Evolutionary conservation across 2,329 filamentous ascomycete species (phyloP), one percentile per base, ranked within the genome.

Genomic region (Clathrospora elynae): DNA sequence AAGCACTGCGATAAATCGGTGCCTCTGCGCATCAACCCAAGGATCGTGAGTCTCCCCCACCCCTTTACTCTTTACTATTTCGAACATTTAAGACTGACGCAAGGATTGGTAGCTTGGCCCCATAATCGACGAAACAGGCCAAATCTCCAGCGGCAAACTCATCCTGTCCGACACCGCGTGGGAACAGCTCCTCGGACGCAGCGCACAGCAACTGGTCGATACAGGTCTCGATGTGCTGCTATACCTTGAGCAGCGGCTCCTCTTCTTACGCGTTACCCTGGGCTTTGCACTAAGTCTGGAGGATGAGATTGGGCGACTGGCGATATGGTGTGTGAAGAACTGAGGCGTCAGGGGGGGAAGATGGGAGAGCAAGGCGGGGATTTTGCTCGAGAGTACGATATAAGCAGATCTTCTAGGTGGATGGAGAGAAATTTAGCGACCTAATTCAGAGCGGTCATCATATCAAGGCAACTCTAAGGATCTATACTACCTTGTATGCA

Each of bases 91-190:
- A n/a, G n/a, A n/a, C n/a, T n/a, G n/a, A n/a, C n/a, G n/a, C n/a
- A n/a, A n/a, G n/a, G n/a, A n/a, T n/a, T n/a, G n/a, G n/a, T n/a
- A 72, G 70, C 55, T 78, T 18, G 73, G 73, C 4, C 64, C 68
- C 24, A 45, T 77, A 5, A 55, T 76, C 34, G 75, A 85, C 46
- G 82, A 85, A 61, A 84, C 80, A 0, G 81, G 78, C 4, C 72
- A 71, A 22, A 71, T 83, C 6, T 58, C 64, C 1, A 59, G 71
- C 2, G 77, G 76, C 0, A 82, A 81, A 61, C 65, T 84, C 2
- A 64, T 83, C 12, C 77, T 83, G 68, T 76, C 73, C 4, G 67
- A 75, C 11, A 42, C 67, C 2, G 81, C 81, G 0, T 85, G 81
- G 81, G 58, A 55, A 22, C 66, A 78, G 16, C 57, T 81, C 2